These are phyloP conservation scores for Sporopachydermia lactativora DNA, from an alignment of 805 yeast species.

Conservation along the genomic window DNA sequence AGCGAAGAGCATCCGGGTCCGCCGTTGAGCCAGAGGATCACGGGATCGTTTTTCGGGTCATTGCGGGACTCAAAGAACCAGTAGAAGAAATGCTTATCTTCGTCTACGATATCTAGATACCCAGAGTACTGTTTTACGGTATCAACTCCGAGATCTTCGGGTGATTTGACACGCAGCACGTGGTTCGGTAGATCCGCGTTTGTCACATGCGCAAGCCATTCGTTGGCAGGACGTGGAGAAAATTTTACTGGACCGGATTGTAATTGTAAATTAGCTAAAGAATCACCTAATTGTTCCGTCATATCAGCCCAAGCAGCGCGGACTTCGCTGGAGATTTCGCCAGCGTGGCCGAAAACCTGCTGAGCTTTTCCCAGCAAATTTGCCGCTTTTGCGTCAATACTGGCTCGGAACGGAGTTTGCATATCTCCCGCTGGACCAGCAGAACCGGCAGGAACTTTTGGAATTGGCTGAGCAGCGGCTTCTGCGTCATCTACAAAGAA, in stretches of 20 bases:
- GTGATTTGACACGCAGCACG: slow-evolving; percentile 50
- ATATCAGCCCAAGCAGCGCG: neutral
- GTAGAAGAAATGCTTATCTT: slow-evolving; percentile 76
- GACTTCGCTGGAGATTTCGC: neutral
- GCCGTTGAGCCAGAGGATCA: slow-evolving; percentile 83
- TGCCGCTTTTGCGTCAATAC: neutral
- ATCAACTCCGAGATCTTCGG: slow-evolving; percentile 64
- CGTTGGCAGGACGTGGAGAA: slow-evolving; percentile 14
- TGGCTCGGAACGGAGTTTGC: too few relatives aligned
- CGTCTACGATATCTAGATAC: slow-evolving; percentile 67
- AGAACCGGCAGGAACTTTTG: too few relatives aligned
- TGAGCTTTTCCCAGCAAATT: neutral
- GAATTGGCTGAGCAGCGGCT: neutral
- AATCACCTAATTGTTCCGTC: neutral
- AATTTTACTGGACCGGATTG: neutral
- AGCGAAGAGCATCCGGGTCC: slow-evolving; percentile 92
- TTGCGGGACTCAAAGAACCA: slow-evolving; percentile 83
- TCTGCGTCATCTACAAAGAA: neutral
- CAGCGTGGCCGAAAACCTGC: neutral
- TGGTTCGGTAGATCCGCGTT: slow-evolving; percentile 30
- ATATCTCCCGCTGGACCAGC: too few relatives aligned
- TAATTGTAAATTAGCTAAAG: neutral
- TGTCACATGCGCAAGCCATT: slow-evolving; percentile 27
- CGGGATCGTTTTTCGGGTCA: slow-evolving; percentile 77
- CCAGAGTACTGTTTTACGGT: slow-evolving; percentile 74